Evolutionary conservation across 768 basidiomycete species (phyloP), one percentile per base, ranked within the genome.

Genomic region (Tricholoma sp.): DNA sequence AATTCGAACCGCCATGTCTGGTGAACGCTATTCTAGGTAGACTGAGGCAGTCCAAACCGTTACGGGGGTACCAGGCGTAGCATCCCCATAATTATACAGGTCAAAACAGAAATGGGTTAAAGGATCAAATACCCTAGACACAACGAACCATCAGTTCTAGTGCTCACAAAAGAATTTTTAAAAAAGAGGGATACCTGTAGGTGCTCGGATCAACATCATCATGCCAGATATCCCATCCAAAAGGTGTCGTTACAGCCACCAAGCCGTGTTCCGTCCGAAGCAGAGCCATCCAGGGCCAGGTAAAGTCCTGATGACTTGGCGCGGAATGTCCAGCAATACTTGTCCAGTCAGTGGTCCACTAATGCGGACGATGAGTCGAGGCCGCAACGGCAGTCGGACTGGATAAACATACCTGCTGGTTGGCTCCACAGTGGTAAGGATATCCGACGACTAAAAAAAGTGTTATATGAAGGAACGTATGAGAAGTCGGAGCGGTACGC

Each of bases 1-100:
- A 57, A 61, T 37, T 66, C 68, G 63, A 80, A 73, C 24, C 60
- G 71, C 84, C 84, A 85, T 3, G 77, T 72, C 68, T 85, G 84
- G 61, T 83, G 82, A 17, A 71, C 49, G 3, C 76, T 80, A 0
- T 63, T 65, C 81, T 80, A 82, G 32, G 32, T 33, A 33, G 5
- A 10, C 6, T 33, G 5, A 10, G 15, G 70, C 70, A 12, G 60
- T 61, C 82, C 83, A 84, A 28, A 83, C 50, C 2, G 74, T 71
- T 20, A 85, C 65, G 0, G 72, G 70, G 0, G 76, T 79, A 5
- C 80, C 80, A 6, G 75, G 74, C 0, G 68, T 65, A 7, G 76
- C 20, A 57, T 74, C 73, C 15, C 83, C 84, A 36, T 79, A 57
- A 39, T 69, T 70, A 29, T 68, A 74, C n/a, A 85, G 64, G 57